Conservation (phyloP, 1,139 yeast genomes). For the Pichia sp. region DNA sequence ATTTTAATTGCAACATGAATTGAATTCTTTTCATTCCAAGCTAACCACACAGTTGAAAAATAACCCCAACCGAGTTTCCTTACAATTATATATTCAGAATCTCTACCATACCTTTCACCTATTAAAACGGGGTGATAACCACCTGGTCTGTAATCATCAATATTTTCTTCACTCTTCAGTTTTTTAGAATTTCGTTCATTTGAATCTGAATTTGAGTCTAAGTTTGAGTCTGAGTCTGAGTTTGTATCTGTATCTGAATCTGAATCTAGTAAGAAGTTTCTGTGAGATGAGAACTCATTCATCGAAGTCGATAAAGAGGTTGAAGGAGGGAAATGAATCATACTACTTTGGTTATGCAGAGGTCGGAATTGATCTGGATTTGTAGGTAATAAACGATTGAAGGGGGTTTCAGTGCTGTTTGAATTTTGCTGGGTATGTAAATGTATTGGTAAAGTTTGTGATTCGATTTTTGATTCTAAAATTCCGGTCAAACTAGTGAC, state of each 20-base stretch:
- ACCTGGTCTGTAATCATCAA: slow-evolving; percentile 60
- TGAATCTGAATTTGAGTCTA: slow-evolving; percentile 15
- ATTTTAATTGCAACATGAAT: slow-evolving; percentile 71
- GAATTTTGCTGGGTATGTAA: too few relatives aligned
- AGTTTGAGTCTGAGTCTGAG: slow-evolving; percentile 10
- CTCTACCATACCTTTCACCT: slow-evolving; percentile 59
- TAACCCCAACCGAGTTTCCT: slow-evolving; percentile 81
- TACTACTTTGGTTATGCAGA: too few relatives aligned
- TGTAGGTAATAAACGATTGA: too few relatives aligned
- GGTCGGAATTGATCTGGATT: too few relatives aligned
- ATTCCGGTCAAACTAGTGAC: too few relatives aligned
- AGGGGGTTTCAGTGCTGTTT: too few relatives aligned
- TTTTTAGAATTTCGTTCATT: slow-evolving; percentile 15
- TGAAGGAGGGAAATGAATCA: too few relatives aligned
- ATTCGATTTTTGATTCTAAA: too few relatives aligned
- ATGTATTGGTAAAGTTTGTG: neutral
- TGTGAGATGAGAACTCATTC: too few relatives aligned
- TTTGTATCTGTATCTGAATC: slow-evolving; percentile 10
- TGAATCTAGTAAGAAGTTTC: slow-evolving; percentile 5
- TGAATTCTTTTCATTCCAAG: slow-evolving; percentile 41
- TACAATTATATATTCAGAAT: slow-evolving; percentile 49
- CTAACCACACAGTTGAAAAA: slow-evolving; percentile 75
- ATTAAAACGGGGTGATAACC: slow-evolving; percentile 75
- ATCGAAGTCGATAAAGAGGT: too few relatives aligned
- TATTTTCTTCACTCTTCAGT: slow-evolving; percentile 46